Evolutionary conservation across 345 rosid genomes (phyloP).

Genomic region (Streptanthus diversifolius): DNA sequence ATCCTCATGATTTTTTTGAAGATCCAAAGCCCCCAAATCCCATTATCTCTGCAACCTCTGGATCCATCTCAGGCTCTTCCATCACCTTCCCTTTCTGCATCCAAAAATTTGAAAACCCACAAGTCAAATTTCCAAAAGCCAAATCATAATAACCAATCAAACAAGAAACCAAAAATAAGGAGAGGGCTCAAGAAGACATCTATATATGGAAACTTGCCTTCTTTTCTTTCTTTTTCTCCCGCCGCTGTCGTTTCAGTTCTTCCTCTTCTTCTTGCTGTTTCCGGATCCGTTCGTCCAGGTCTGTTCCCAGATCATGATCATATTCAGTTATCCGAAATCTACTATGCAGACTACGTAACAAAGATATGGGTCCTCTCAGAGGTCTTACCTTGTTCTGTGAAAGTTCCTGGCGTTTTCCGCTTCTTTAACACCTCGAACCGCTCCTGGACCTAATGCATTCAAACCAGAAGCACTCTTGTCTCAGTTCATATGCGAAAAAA

Average conservation of each 20-base stretch:
- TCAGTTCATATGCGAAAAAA: background rate
- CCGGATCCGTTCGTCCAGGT: conserved; percentile 81
- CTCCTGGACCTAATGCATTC: conserved; percentile 64
- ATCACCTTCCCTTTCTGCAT: conserved; percentile 77
- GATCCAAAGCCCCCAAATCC: conserved; percentile 94
- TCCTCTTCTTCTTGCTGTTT: conserved; percentile 95
- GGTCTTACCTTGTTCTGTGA: conserved; percentile 79
- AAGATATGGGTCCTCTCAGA: conserved; percentile 1
- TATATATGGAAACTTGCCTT: conserved; percentile 47
- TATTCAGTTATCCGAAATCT: conserved; percentile 5
- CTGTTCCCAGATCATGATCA: conserved; percentile 33
- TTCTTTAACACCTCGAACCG: conserved; percentile 86
- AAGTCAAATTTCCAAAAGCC: background rate
- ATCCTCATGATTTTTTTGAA: conserved; percentile 54
- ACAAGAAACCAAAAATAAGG: background rate
- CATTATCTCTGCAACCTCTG: conserved; percentile 95
- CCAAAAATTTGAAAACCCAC: background rate
- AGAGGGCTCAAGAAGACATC: conserved; percentile 1
- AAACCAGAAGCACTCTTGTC: conserved; percentile 2
- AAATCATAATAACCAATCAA: conserved; percentile 1
- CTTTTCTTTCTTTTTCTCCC: conserved; percentile 95
- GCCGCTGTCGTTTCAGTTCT: conserved; percentile 66
- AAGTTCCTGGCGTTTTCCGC: conserved; percentile 77
- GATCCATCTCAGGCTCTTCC: conserved; percentile 80
- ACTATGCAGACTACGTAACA: background rate